Evolutionary conservation across 2,329 filamentous ascomycete species (phyloP), one percentile per base, ranked within the genome.

Genomic region (Beauveria asiatica): DNA sequence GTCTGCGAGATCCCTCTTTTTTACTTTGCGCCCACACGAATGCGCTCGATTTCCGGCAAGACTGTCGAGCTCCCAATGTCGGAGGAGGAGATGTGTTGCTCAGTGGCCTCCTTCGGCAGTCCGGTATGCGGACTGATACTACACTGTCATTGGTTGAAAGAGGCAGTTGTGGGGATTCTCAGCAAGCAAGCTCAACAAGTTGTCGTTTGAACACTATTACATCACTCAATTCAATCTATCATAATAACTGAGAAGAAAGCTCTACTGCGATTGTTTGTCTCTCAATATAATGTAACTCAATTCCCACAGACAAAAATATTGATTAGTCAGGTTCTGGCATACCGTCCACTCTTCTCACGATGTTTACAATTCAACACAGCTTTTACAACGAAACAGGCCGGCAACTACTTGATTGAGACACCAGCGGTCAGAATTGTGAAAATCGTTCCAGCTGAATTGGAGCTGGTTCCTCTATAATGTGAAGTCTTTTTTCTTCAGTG

Each of bases 71-170:
- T 59, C 56, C 56, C 39, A 52, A 17, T 59, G 48, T 53, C 41
- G 27, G 41, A 59, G 46, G 23, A 58, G 56, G 49, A 57, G 48
- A 51, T 49, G 21, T 7, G 6, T 3, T 30, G 56, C 49, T 52
- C 27, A 42, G 57, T 27, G 49, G 57, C 39, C 52, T 41, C 41
- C n/a, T 44, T 39, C 41, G 49, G 49, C n/a, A 59, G 57, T 53
- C 49, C 39, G 57, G 49, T 49, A 48, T 42, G 48, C 49, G 45
- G 11, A 6, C 25, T 13, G 27, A 16, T 11, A 3, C 23, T 21
- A 11, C 10, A 10, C 6, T 37, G 9, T 42, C 23, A 59, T 59
- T 59, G 57, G 57, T 17, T 45, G 23, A 17, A 8, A 13, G 10
- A 11, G 2, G 27, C 5, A 21, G 11, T 3, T 59, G 48, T 59